Percentiles rank a stretch among this genome's conserved stretches.
These are phyloP conservation scores for Penicillium ochrochloron DNA, from an alignment of 495 filamentous ascomycete species.

Conservation along the genomic window DNA sequence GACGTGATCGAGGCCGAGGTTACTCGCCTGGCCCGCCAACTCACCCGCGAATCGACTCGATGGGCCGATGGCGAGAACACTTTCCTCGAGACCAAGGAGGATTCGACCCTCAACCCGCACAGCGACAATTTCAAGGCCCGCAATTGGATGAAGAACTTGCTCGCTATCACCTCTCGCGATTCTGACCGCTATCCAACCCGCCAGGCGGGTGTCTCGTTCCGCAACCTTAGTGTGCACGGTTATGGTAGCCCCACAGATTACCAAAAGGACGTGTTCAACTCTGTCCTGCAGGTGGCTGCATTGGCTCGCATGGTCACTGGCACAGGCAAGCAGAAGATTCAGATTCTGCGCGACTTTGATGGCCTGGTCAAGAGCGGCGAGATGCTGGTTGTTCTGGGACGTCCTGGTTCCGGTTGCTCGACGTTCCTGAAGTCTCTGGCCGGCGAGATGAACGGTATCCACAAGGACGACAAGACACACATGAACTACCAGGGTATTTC, in stretches of 20 bases:
- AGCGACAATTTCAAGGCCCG: constrained; percentile 54
- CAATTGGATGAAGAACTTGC: constrained; percentile 57
- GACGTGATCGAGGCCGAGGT: constrained; percentile 44
- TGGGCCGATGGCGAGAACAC: constrained; percentile 46
- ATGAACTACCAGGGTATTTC: constrained; percentile 79
- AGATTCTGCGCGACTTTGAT: constrained; percentile 75
- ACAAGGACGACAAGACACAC: constrained; percentile 60
- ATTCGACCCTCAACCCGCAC: constrained; percentile 51
- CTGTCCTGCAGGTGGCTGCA: constrained; percentile 60
- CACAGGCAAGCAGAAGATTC: constrained; percentile 59
- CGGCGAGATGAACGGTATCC: constrained; percentile 75
- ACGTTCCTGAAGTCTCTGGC: constrained; percentile 76
- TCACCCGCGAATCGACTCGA: constrained; percentile 52
- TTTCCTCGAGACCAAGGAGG: constrained; percentile 45
- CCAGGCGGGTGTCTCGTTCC: constrained; percentile 53
- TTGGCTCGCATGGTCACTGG: constrained; percentile 49
- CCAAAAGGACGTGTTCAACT: constrained; percentile 78
- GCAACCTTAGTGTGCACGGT: constrained; percentile 75
- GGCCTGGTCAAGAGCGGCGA: constrained; percentile 76
- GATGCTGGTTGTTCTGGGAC: constrained; percentile 80
- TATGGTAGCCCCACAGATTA: constrained; percentile 79
- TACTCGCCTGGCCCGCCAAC: constrained; percentile 48
- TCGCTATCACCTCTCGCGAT: constrained; percentile 53
- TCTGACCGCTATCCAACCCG: constrained; percentile 50
- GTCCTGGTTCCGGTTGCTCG: constrained; percentile 73